Base-by-base conservation (phyloP, 768 basidiomycete species). In the Macrocybe gigantea region DNA sequence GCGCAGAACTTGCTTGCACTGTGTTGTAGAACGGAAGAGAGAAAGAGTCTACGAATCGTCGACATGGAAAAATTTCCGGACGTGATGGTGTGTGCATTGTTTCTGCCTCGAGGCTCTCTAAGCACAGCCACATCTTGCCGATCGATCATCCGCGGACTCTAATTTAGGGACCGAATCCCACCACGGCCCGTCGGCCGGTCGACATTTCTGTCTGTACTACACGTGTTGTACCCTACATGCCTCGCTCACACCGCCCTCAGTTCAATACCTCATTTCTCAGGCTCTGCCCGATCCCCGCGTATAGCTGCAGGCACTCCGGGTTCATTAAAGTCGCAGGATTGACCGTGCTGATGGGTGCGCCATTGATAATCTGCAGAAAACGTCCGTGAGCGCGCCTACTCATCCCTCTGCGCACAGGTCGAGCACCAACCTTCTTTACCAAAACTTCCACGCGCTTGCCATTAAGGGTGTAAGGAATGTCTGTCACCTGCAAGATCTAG, bases 361-460 rank as follows among this genome's bases (percentile, higher is more conserved):
- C 88, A 61, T 89, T 88, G 65, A 91, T 80, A 55, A 91, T 82
- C 85, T 86, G 57, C 35, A 46, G 35, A 38, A 47, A 31, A 34
- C 44, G 31, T 36, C 44, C 7, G 48, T 36, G 13, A 41, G 37
- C 39, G 32, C 34, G 40, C 32, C 30, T 47, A 42, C 40, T 48
- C 46, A 36, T 40, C 42, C 52, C 64, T 54, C 52, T 44, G 32
- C 12, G 11, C 13, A 11, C 22, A 33, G 6, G 30, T 44, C n/a
- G 11, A 33, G 5, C 10, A 44, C 42, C 5, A 22, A 81, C 82
- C 78, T 86, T 88, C 64, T 85, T 86, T 35, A 87, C 80, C 8
- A 83, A 73, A 7, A 88, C 85, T 62, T 90, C 88, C 40, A 91
- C 86, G 38, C 83, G 77, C 60, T 90, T 92, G 33, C 83, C 83